A percentile compares a stretch with the other conserved stretches of the same genome.
Conservation (phyloP, 2,329 filamentous ascomycete species). For the Shiraia sp. region DNA sequence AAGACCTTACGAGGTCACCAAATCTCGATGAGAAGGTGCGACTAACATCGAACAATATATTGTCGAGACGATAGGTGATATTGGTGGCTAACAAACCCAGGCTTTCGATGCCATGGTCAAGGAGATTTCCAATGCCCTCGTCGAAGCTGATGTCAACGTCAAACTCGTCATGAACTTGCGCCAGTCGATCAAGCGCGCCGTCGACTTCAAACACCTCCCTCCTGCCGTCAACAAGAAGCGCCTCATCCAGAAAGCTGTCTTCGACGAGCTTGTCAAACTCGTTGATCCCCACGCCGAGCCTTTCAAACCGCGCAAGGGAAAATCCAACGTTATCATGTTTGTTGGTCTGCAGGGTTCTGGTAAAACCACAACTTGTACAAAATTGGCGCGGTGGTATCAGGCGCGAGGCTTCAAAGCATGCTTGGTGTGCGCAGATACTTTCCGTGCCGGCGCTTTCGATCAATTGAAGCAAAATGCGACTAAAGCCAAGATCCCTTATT, state of each 20-base stretch:
- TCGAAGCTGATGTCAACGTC: constrained; percentile 97
- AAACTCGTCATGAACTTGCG: constrained; percentile 87
- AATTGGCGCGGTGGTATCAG: constrained; percentile 92
- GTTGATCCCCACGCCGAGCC: constrained; percentile 94
- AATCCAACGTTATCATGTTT: constrained; percentile 98
- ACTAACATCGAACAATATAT: not conserved
- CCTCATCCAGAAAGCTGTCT: constrained; percentile 95
- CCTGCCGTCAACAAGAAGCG: constrained; percentile 97
- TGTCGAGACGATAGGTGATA: constrained; percentile 5
- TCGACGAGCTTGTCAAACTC: constrained; percentile 92
- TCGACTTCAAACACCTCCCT: constrained; percentile 94
- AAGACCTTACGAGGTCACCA: constrained; percentile 85
- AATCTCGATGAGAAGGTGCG: constrained; percentile 93
- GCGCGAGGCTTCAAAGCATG: constrained; percentile 90
- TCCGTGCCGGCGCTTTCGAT: constrained; percentile 97
- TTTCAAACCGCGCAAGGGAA: constrained; percentile 96
- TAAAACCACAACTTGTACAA: constrained; percentile 98
- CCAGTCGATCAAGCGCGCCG: constrained; percentile 85
- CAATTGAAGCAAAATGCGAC: constrained; percentile 99
- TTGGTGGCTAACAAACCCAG: constrained; percentile 55
- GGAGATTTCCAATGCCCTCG: constrained; percentile 92
- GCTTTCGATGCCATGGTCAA: constrained; percentile 98
- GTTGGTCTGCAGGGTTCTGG: constrained; percentile 96
- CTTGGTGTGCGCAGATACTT: constrained; percentile 95
- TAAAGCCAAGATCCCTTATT: constrained; percentile 99